Evolutionary conservation across 768 basidiomycete genomes (phyloP).

Genomic region (Saitozyma podzolica): DNA sequence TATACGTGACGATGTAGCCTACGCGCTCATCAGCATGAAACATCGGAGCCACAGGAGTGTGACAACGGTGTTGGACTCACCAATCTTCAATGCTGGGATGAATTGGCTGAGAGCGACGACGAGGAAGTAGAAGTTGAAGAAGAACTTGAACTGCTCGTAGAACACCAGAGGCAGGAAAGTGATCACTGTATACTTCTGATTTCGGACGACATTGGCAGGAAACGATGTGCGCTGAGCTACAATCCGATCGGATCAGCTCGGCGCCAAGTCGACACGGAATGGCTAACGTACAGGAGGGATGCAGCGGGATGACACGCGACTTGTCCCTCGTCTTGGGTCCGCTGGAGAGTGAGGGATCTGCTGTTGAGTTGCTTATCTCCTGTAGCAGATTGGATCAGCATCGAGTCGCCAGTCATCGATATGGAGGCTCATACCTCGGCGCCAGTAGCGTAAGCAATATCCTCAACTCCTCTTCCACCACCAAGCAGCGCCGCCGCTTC

Average conservation of each 20-base stretch:
- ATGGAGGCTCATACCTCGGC: not conserved
- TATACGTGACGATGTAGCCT: constrained; percentile 95
- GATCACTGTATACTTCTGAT: constrained; percentile 95
- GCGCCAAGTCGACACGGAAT: not conserved
- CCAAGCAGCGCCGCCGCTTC: constrained; percentile 35
- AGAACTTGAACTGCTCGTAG: constrained; percentile 99
- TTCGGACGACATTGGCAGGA: constrained; percentile 88
- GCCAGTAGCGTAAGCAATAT: not conserved
- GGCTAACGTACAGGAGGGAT: constrained; percentile 20
- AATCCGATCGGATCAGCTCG: not conserved
- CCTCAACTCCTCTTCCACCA: constrained; percentile 7
- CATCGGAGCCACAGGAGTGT: not conserved
- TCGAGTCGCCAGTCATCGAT: not conserved
- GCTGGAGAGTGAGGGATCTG: constrained; percentile 1
- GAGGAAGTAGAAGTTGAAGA: constrained; percentile 98
- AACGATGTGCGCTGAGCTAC: constrained; percentile 28
- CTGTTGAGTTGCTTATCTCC: not conserved
- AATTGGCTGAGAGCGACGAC: constrained; percentile 96
- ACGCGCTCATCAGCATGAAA: constrained; percentile 5
- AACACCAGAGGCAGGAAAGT: constrained; percentile 97
- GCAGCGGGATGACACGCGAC: constrained; percentile 40
- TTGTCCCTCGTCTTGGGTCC: constrained; percentile 29
- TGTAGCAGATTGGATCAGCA: not conserved
- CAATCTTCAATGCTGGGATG: constrained; percentile 91
- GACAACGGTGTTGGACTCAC: constrained; percentile 55